Evolutionary conservation across 495 filamentous ascomycete species (phyloP).

Genomic region (Aspergillus cristatus): DNA sequence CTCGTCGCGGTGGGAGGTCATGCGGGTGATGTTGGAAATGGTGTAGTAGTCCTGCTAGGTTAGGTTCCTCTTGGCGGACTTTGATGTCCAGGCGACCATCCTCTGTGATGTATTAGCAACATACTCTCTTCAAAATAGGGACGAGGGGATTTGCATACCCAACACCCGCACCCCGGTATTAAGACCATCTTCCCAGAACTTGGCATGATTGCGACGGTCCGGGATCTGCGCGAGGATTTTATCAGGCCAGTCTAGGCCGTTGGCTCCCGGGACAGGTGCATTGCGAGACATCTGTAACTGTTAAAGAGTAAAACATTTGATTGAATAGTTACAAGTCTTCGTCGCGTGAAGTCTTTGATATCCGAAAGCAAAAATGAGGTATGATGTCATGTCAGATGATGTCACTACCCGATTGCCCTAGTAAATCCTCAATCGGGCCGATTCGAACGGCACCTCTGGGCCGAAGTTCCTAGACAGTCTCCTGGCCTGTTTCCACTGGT

Average conservation of each 20-base stretch:
- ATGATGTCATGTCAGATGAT: no score
- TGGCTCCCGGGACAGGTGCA: background rate
- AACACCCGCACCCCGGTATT: constrained; percentile 14
- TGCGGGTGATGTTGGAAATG: constrained; percentile 47
- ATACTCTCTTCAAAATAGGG: background rate
- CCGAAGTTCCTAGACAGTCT: no score
- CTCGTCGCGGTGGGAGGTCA: constrained; percentile 6
- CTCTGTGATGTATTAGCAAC: constrained; percentile 15
- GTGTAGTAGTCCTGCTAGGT: constrained; percentile 53
- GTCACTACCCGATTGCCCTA: no score
- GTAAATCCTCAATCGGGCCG: no score
- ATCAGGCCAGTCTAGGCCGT: constrained; percentile 4
- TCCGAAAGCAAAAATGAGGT: no score
- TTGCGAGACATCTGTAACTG: no score
- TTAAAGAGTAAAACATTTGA: no score
- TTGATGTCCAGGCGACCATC: constrained; percentile 71
- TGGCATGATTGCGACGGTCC: background rate
- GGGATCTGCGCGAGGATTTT: background rate
- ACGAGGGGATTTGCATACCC: constrained; percentile 4
- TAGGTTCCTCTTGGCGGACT: constrained; percentile 55
- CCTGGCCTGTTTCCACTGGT: no score
- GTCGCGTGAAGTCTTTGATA: no score
- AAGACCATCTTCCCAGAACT: constrained; percentile 5
- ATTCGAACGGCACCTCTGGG: no score
- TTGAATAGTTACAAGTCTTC: no score